These are phyloP conservation scores for Aspergillus panamensis DNA, from an alignment of 495 filamentous ascomycete genomes.

Conservation along the genomic window DNA sequence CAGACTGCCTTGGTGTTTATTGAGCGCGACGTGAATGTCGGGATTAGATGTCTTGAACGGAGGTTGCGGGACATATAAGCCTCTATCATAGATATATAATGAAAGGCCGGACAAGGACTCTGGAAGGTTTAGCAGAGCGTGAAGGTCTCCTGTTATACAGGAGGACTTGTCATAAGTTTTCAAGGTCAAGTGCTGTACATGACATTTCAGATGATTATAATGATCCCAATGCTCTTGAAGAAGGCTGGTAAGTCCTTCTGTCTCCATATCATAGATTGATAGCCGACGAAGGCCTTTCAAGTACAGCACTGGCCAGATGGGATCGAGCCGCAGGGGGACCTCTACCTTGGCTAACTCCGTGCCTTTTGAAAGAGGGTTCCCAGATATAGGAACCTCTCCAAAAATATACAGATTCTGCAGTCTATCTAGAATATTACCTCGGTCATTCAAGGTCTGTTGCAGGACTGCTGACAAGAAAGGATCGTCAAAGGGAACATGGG, in stretches of 20 bases:
- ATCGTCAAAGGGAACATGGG: background rate
- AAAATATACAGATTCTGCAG: slow-evolving; percentile 2
- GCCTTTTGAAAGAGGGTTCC: background rate
- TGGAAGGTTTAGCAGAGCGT: background rate
- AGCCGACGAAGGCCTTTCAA: background rate
- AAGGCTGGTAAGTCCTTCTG: slow-evolving; percentile 1
- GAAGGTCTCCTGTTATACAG: background rate
- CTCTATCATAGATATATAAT: background rate
- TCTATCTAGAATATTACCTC: background rate
- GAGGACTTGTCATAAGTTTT: background rate
- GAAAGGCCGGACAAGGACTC: background rate
- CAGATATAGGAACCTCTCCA: background rate
- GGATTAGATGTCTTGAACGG: slow-evolving; percentile 1
- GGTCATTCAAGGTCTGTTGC: background rate
- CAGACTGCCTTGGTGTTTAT: background rate
- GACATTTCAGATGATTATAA: background rate
- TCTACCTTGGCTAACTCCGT: background rate
- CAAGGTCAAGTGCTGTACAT: slow-evolving; percentile 2
- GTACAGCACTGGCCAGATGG: background rate
- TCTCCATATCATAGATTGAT: background rate
- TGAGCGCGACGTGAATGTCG: background rate
- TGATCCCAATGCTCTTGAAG: background rate
- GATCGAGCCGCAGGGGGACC: background rate
- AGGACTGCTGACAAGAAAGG: background rate
- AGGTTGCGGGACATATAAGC: background rate